Evolutionary conservation across 257 asterid species (phyloP).

Genomic region (Scutellaria baicalensis): DNA sequence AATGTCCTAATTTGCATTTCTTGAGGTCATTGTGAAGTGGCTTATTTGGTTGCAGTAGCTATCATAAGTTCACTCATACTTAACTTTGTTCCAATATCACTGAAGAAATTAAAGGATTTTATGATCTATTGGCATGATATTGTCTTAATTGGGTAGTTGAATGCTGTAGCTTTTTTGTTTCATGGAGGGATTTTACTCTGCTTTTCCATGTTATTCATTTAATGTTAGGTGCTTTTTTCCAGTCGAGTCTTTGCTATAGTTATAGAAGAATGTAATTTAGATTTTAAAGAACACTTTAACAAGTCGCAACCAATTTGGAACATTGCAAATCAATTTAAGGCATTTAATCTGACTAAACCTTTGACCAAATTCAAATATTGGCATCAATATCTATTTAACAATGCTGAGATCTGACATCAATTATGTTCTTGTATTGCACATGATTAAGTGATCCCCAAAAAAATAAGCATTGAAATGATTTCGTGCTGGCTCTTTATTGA

Average conservation of each 20-base stretch:
- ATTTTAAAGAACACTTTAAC: not conserved
- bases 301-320: not conserved
- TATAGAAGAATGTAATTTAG: not conserved
- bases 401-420: not conserved
- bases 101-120: not conserved
- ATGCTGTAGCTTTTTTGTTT: not conserved
- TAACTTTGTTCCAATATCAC: not conserved
- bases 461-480: not conserved
- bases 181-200: not conserved
- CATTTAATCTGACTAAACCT: not conserved
- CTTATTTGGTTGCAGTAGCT: not conserved
- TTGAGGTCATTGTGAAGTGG: not conserved
- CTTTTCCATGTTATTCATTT: not conserved
- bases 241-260: not conserved
- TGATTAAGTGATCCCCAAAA: not conserved
- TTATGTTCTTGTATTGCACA: not conserved
- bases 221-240: not conserved
- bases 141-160: not conserved
- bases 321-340: not conserved
- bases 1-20: conserved; percentile 3
- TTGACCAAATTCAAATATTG: not conserved
- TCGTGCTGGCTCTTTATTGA: not conserved
- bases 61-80: not conserved
- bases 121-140: not conserved
- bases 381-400: not conserved